Conservation (phyloP, 2,329 filamentous ascomycete genomes). For the Triangularia verruculosa region DNA sequence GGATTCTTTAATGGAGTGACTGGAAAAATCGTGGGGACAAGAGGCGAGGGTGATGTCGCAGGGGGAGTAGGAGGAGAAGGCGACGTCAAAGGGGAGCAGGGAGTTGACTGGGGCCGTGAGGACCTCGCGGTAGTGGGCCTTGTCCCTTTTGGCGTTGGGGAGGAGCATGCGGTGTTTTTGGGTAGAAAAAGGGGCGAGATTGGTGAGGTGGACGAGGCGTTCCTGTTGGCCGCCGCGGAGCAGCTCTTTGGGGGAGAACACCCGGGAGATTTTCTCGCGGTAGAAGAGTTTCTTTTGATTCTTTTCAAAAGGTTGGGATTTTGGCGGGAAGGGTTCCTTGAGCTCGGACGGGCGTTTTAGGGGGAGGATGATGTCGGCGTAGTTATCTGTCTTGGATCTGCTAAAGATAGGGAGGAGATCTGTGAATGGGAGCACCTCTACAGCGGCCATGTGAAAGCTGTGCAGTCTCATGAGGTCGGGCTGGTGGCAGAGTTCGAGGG, state of each 20-base stretch:
- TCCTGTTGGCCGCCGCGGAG: slow-evolving; percentile 67
- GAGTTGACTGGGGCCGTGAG: slow-evolving; percentile 51
- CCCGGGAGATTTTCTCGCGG: slow-evolving; percentile 61
- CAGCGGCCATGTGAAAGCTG: slow-evolving; percentile 66
- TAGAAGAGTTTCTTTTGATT: slow-evolving; percentile 69
- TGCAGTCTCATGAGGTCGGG: slow-evolving; percentile 73
- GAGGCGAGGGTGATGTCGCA: slow-evolving; percentile 44
- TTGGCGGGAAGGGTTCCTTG: slow-evolving; percentile 37
- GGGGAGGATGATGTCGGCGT: slow-evolving; percentile 75
- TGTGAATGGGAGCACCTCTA: slow-evolving; percentile 59
- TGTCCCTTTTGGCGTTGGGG: slow-evolving; percentile 40
- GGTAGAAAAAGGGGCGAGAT: slow-evolving; percentile 49
- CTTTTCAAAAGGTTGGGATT: slow-evolving; percentile 52
- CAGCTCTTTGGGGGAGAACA: slow-evolving; percentile 51
- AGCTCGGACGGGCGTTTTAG: slow-evolving; percentile 44
- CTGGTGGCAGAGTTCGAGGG: slow-evolving; percentile 70
- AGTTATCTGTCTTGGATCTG: slow-evolving; percentile 67
- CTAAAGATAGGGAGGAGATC: slow-evolving; percentile 73
- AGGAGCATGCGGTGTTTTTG: slow-evolving; percentile 56
- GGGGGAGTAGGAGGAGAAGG: slow-evolving; percentile 55
- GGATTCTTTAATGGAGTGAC: slow-evolving; percentile 41
- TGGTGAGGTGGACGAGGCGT: slow-evolving; percentile 67
- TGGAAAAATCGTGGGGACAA: slow-evolving; percentile 46
- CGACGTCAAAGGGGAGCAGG: slow-evolving; percentile 53
- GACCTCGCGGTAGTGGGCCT: slow-evolving; percentile 56